phyloP scores from a whole-genome alignment of 2,329 filamentous ascomycete species.

The Pseudogymnoascus sp. region DNA sequence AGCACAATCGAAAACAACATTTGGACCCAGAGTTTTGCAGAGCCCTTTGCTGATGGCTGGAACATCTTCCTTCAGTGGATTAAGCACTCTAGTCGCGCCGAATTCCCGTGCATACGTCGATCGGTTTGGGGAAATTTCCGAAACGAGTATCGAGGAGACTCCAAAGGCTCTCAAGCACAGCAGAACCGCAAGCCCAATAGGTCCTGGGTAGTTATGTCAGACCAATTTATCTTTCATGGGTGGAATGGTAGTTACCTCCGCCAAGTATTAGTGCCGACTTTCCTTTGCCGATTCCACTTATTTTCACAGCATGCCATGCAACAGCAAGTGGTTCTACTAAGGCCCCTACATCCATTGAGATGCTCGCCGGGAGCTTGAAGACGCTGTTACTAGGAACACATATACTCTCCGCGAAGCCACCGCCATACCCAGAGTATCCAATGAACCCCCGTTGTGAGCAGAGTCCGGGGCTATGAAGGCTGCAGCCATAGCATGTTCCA shows the following conservation, averaged over 20 bases:
- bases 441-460: slow-evolving; percentile 11
- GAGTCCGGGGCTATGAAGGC: slow-evolving; percentile 35
- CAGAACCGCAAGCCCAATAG: slow-evolving; percentile 45
- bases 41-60: slow-evolving; percentile 22
- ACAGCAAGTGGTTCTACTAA: slow-evolving; percentile 48
- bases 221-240: too few species aligned
- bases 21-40: slow-evolving; percentile 36
- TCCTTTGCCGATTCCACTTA: slow-evolving; percentile 40
- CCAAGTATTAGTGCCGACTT: slow-evolving; percentile 43
- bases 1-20: slow-evolving; percentile 46
- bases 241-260: slow-evolving; percentile 29
- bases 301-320: slow-evolving; percentile 48
- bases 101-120: slow-evolving; percentile 44
- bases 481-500: slow-evolving; percentile 35
- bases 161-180: slow-evolving; percentile 38
- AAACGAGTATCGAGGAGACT: slow-evolving; percentile 44
- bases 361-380: slow-evolving; percentile 42
- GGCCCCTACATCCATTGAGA: slow-evolving; percentile 44
- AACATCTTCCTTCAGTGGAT: slow-evolving; percentile 43
- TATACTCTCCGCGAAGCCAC: slow-evolving; percentile 44
- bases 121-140: slow-evolving; percentile 41
- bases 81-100: slow-evolving; percentile 44
- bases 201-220: slow-evolving; percentile 17
- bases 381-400: slow-evolving; percentile 40
- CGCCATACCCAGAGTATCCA: slow-evolving; percentile 24